Conservation (phyloP, 2,329 filamentous ascomycete genomes). For the Apiospora sp. region DNA sequence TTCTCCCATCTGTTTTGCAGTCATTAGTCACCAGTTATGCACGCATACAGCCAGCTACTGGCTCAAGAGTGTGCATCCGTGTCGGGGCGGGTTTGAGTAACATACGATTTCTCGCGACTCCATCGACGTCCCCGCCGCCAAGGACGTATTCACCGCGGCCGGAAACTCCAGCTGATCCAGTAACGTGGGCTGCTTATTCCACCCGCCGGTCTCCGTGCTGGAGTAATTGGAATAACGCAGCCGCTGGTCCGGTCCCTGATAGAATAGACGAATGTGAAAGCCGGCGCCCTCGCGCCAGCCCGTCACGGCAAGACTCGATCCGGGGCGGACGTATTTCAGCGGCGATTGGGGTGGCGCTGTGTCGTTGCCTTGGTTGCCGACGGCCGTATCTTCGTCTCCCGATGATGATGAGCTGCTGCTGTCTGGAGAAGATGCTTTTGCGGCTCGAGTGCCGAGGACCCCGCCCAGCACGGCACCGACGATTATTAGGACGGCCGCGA, state of each 20-base stretch:
- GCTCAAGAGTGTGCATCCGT: too few relatives aligned
- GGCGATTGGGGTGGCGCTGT: not conserved
- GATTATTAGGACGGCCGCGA: conserved; percentile 14
- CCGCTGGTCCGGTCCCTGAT: conserved; percentile 27
- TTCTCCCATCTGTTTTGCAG: not conserved
- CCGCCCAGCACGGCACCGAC: conserved; percentile 26
- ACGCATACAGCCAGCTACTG: too few relatives aligned
- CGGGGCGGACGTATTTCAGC: conserved; percentile 17
- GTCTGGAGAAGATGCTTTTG: not conserved
- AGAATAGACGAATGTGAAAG: conserved; percentile 25
- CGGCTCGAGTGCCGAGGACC: conserved; percentile 22
- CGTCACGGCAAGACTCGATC: conserved; percentile 22
- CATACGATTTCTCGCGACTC: not conserved
- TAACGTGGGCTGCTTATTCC: not conserved
- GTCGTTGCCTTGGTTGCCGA: not conserved
- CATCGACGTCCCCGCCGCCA: conserved; percentile 23
- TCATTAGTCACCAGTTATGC: not conserved
- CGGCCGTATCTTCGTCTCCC: not conserved
- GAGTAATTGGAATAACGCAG: conserved; percentile 22
- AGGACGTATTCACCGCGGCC: conserved; percentile 11
- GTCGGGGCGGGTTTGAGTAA: too few relatives aligned
- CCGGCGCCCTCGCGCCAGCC: conserved; percentile 25
- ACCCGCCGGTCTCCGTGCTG: conserved; percentile 16
- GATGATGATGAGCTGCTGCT: not conserved
- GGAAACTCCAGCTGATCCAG: conserved; percentile 14